Evolutionary conservation across 768 basidiomycete genomes (phyloP).

Genomic region (Floccularia luteovirens): DNA sequence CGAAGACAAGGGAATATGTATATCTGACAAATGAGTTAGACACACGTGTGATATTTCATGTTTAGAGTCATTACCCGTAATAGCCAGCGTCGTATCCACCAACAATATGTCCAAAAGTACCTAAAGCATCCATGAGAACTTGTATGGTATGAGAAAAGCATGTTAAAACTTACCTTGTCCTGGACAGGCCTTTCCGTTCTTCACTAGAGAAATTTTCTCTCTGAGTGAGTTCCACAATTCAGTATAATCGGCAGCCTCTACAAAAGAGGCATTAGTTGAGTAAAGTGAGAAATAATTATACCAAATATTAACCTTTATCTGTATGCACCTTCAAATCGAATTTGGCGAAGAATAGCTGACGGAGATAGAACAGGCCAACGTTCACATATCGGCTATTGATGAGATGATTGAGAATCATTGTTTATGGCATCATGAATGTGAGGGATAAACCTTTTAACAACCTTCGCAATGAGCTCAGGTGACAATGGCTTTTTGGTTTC

Average conservation of each 20-base stretch:
- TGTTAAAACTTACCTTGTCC: slow-evolving; percentile 44
- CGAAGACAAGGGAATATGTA: slow-evolving; percentile 67
- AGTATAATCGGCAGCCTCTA: slow-evolving; percentile 68
- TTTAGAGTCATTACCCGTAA: slow-evolving; percentile 61
- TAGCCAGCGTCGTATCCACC: slow-evolving; percentile 68
- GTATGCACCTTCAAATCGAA: slow-evolving; percentile 75
- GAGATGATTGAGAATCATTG: neutral
- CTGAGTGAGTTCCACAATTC: slow-evolving; percentile 70
- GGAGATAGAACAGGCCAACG: slow-evolving; percentile 73
- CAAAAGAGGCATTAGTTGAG: neutral
- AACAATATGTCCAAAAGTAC: slow-evolving; percentile 68
- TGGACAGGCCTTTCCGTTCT: slow-evolving; percentile 47
- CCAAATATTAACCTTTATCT: slow-evolving; percentile 39
- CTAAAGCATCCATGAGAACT: slow-evolving; percentile 9
- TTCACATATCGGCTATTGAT: slow-evolving; percentile 62
- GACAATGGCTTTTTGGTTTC: slow-evolving; percentile 66
- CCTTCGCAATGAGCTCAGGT: slow-evolving; percentile 66
- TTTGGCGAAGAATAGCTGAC: slow-evolving; percentile 80
- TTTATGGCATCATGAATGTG: slow-evolving; percentile 6
- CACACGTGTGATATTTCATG: neutral
- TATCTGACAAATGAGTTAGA: slow-evolving; percentile 23
- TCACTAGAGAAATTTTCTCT: slow-evolving; percentile 63
- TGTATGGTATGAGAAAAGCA: neutral
- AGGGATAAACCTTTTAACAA: slow-evolving; percentile 83
- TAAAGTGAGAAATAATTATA: neutral